Conservation (phyloP, 441 rosid species). For the Adansonia gregorii region DNA sequence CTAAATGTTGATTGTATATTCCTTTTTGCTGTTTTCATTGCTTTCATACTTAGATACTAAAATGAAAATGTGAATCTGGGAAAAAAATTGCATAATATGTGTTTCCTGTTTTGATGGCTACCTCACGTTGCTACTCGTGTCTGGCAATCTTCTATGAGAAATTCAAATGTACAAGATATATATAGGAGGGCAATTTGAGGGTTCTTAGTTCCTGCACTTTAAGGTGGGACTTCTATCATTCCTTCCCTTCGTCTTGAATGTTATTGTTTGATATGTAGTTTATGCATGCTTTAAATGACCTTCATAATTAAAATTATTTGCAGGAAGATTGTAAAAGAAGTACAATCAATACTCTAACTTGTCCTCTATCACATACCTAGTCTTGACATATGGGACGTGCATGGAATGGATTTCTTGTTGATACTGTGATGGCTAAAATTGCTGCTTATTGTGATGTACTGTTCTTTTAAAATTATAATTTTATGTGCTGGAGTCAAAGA, state of each 20-base stretch:
- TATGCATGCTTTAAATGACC: neutral
- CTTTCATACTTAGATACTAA: neutral
- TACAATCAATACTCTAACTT: too few species aligned
- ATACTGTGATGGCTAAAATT: too few species aligned
- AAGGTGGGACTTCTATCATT: neutral
- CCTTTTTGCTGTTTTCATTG: neutral
- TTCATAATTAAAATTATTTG: too few species aligned
- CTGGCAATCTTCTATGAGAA: neutral
- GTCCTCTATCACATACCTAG: too few species aligned
- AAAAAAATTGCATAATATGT: neutral
- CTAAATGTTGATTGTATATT: neutral
- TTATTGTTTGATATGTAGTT: conserved; percentile 1
- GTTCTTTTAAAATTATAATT: too few species aligned
- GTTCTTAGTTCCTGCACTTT: neutral
- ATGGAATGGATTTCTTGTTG: too few species aligned
- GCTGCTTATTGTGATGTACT: too few species aligned
- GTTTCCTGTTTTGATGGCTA: neutral
- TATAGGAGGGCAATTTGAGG: neutral
- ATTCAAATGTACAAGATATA: neutral
- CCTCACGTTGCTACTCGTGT: neutral
- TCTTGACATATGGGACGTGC: too few species aligned
- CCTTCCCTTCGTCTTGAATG: neutral
- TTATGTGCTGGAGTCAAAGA: neutral
- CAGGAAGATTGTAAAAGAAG: too few species aligned
- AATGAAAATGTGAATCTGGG: neutral